Evolutionary conservation across 441 rosid species (phyloP).

Genomic region (Erodium texanum): DNA sequence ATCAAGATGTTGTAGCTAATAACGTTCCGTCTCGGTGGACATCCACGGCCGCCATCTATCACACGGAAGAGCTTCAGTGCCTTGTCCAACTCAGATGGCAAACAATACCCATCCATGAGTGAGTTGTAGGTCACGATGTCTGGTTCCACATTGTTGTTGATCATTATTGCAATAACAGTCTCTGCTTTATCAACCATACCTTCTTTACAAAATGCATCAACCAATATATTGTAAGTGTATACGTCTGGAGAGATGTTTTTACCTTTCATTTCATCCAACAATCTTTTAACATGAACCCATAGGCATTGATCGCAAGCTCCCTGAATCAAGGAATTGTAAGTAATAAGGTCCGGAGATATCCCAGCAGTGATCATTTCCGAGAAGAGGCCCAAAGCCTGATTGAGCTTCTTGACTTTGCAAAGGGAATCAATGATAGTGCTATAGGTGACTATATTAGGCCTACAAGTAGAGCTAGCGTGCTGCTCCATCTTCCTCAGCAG

Average conservation of each 20-base stretch:
- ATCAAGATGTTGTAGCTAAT: conserved; percentile 12
- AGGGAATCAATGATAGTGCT: conserved; percentile 23
- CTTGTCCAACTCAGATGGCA: background rate
- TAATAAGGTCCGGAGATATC: conserved; percentile 19
- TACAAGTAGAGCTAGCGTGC: conserved; percentile 13
- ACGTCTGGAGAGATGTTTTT: background rate
- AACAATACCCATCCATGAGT: background rate
- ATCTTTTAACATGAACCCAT: background rate
- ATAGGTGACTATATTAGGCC: conserved; percentile 9
- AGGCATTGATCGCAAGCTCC: conserved; percentile 21
- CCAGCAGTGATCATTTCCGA: conserved; percentile 16
- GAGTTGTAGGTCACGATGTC: conserved; percentile 19
- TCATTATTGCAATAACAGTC: background rate
- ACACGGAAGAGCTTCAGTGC: background rate
- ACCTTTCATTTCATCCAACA: background rate
- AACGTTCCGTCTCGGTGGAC: conserved; percentile 17
- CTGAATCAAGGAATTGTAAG: conserved; percentile 23
- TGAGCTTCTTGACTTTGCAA: no score
- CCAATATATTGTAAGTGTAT: conserved; percentile 7
- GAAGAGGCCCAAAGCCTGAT: conserved; percentile 21
- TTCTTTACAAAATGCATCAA: conserved; percentile 19
- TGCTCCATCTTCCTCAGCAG: conserved; percentile 23
- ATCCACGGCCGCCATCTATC: background rate
- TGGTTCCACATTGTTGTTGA: conserved; percentile 20
- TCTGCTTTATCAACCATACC: conserved; percentile 24